Percentiles rank a stretch among this genome's conserved stretches.
Conservation (phyloP, 2,329 filamentous ascomycete species). For the Phyllosticta citribraziliensis region DNA sequence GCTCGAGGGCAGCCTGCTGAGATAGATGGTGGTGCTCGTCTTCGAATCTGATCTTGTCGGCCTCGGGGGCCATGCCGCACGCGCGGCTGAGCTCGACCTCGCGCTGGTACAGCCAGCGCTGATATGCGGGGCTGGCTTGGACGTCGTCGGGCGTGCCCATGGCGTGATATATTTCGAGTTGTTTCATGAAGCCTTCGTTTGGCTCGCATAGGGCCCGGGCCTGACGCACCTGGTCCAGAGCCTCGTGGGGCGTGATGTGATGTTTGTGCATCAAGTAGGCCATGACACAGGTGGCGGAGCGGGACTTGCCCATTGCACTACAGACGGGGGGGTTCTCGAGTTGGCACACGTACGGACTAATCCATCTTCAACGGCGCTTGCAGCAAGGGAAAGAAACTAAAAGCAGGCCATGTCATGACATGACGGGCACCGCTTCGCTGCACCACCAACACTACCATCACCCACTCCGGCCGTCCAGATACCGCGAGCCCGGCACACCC, state of each 20-base stretch:
- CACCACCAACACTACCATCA: neutral
- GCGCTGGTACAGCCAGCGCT: constrained; percentile 62
- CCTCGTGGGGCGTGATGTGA: constrained; percentile 47
- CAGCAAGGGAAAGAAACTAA: neutral
- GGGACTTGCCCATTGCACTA: constrained; percentile 93
- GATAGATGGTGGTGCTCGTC: constrained; percentile 45
- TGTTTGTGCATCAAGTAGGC: constrained; percentile 67
- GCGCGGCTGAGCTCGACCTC: constrained; percentile 59
- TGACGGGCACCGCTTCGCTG: neutral
- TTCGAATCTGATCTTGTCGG: constrained; percentile 69
- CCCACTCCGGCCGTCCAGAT: neutral
- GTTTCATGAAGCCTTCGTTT: constrained; percentile 83
- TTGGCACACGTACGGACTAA: neutral
- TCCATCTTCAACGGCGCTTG: neutral
- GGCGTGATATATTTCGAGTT: constrained; percentile 75
- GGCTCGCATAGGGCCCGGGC: constrained; percentile 73
- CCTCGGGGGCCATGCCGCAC: constrained; percentile 67
- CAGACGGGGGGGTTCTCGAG: constrained; percentile 14
- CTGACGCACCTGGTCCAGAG: constrained; percentile 59
- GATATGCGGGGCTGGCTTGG: constrained; percentile 65
- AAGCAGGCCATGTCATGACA: neutral
- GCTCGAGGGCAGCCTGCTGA: constrained; percentile 41
- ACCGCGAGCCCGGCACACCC: neutral
- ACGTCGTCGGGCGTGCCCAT: constrained; percentile 63
- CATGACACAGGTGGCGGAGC: constrained; percentile 73